A percentile compares a stretch with the other conserved stretches of the same genome.
Evolutionary conservation across 1,139 yeast species (phyloP).

Genomic region (Debaryomyces nepalensis): DNA sequence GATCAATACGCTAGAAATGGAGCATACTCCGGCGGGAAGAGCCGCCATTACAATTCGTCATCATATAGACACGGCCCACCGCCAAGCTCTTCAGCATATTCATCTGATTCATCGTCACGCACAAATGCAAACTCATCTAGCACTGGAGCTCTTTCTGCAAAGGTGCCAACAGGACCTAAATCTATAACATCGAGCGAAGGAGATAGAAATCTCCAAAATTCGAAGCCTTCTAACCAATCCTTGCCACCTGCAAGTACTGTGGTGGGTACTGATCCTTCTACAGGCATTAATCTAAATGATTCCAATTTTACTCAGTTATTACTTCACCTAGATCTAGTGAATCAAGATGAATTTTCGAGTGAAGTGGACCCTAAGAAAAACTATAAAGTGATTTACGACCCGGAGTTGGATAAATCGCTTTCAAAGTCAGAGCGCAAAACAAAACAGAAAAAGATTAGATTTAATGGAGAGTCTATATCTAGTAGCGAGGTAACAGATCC

Average conservation of each 20-base stretch:
- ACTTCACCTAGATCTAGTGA: conserved; percentile 35
- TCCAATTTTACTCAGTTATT: conserved; percentile 33
- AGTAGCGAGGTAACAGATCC: conserved; percentile 37
- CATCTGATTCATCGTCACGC: conserved; percentile 5
- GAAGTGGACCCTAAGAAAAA: conserved; percentile 33
- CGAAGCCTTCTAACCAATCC: not conserved
- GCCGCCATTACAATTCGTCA: conserved; percentile 16
- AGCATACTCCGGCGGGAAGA: conserved; percentile 11
- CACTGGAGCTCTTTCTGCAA: conserved; percentile 2
- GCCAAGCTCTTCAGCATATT: conserved; percentile 9
- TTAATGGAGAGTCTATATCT: conserved; percentile 35
- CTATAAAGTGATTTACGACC: conserved; percentile 59
- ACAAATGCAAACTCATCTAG: conserved; percentile 5
- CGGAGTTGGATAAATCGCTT: conserved; percentile 46
- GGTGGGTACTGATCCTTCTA: conserved; percentile 35
- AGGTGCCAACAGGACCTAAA: conserved; percentile 11
- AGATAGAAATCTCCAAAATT: not conserved
- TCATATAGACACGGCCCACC: conserved; percentile 17
- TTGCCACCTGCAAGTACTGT: not conserved
- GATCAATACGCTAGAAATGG: conserved; percentile 8
- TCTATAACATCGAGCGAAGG: not conserved
- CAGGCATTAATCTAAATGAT: conserved; percentile 42
- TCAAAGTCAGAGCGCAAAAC: conserved; percentile 40
- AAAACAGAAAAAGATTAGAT: conserved; percentile 42
- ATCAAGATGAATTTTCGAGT: conserved; percentile 18